Conservation (phyloP, 768 basidiomycete species). For the Naematelia aurantialba region DNA sequence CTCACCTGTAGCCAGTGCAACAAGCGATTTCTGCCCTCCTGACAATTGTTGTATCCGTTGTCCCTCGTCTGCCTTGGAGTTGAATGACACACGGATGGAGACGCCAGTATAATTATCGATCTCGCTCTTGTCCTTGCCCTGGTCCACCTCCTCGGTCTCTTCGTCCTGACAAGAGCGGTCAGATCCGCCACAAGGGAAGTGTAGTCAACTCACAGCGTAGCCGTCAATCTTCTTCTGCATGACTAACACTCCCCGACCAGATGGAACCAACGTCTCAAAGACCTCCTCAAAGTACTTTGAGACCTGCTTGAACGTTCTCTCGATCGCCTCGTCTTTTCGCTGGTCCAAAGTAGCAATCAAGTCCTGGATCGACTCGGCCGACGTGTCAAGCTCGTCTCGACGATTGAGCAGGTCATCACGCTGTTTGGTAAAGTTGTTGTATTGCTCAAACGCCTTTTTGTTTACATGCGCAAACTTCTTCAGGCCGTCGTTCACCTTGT, state of each 20-base stretch:
- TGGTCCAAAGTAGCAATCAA: slow-evolving; percentile 91
- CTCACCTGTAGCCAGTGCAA: slow-evolving; percentile 85
- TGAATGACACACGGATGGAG: slow-evolving; percentile 98
- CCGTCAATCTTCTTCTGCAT: slow-evolving; percentile 89
- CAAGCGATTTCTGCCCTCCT: slow-evolving; percentile 94
- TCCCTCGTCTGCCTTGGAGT: slow-evolving; percentile 96
- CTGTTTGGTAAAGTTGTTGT: slow-evolving; percentile 95
- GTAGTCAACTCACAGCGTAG: slow-evolving; percentile 53
- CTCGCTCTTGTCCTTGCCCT: slow-evolving; percentile 32
- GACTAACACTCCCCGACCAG: slow-evolving; percentile 82
- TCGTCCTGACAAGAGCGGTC: slow-evolving; percentile 31
- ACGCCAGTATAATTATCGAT: slow-evolving; percentile 97
- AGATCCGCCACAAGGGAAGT: not conserved
- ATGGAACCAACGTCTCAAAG: slow-evolving; percentile 92
- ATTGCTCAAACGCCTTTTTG: slow-evolving; percentile 99
- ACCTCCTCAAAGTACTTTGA: slow-evolving; percentile 96
- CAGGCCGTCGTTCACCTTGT: slow-evolving; percentile 81
- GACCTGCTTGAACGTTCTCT: slow-evolving; percentile 96
- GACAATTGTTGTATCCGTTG: slow-evolving; percentile 93
- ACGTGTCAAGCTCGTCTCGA: slow-evolving; percentile 84
- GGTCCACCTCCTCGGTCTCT: slow-evolving; percentile 46
- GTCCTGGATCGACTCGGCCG: slow-evolving; percentile 82
- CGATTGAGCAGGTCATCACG: slow-evolving; percentile 83
- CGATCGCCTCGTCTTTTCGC: slow-evolving; percentile 97
- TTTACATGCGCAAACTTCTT: slow-evolving; percentile 98